phyloP scores from a whole-genome alignment of 306 rosid species.

The Myrica gale region DNA sequence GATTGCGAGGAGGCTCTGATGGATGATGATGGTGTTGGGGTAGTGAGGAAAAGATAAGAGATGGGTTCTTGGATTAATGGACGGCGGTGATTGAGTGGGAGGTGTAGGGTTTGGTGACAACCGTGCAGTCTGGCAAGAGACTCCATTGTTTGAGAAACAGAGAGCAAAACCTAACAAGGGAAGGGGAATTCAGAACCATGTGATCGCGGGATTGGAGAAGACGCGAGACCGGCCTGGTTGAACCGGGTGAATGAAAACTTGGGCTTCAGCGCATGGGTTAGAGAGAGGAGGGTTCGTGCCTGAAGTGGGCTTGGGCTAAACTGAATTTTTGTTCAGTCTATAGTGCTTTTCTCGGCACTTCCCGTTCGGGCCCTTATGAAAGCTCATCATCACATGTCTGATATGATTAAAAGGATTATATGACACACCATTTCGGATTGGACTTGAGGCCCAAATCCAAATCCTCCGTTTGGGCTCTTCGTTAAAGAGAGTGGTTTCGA shows the following conservation, averaged over 20 bases:
- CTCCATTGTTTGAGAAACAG: slow-evolving; percentile 2
- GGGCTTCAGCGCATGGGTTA: neutral
- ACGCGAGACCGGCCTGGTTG: neutral
- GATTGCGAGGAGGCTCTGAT: neutral
- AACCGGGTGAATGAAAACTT: neutral
- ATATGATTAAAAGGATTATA: no score
- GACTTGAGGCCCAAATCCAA: no score
- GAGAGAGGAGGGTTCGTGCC: neutral
- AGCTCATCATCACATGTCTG: no score
- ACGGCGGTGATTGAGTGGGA: neutral
- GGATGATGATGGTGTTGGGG: neutral
- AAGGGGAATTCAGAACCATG: neutral
- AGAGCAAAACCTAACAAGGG: neutral
- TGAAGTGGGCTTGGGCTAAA: neutral
- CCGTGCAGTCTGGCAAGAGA: neutral
- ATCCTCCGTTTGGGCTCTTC: no score
- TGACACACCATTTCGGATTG: no score
- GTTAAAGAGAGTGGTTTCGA: no score
- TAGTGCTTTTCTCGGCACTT: no score
- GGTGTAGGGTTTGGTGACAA: neutral
- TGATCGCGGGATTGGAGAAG: neutral
- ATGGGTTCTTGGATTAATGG: neutral
- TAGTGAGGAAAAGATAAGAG: neutral
- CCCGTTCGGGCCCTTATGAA: no score
- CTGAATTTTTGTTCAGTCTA: no score